A percentile compares a stretch with the other conserved stretches of the same genome.
These are phyloP conservation scores for Myrica gale DNA, from an alignment of 306 rosid genomes.

Conservation along the genomic window DNA sequence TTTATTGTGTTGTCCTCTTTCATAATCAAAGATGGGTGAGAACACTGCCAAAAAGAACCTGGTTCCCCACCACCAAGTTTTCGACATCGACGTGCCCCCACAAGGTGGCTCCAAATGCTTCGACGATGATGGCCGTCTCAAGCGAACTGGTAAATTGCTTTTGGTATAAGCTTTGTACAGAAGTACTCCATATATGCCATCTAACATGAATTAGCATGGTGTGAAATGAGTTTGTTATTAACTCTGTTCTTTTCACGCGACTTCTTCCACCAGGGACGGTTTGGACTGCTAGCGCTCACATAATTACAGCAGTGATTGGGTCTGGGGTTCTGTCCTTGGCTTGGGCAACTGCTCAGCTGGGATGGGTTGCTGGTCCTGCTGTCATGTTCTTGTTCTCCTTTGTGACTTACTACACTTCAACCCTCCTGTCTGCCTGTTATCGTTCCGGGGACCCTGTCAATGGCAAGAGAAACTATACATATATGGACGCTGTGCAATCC, in stretches of 20 bases:
- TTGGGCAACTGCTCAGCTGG: slow-evolving; percentile 88
- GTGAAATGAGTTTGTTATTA: not conserved
- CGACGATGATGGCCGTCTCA: slow-evolving; percentile 87
- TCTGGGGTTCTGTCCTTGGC: slow-evolving; percentile 83
- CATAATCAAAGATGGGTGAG: slow-evolving; percentile 49
- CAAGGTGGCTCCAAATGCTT: slow-evolving; percentile 57
- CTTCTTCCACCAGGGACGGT: slow-evolving; percentile 42
- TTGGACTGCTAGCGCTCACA: slow-evolving; percentile 85
- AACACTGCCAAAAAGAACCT: slow-evolving; percentile 28
- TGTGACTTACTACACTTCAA: slow-evolving; percentile 76
- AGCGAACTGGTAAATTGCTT: slow-evolving; percentile 57
- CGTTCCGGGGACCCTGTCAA: slow-evolving; percentile 61
- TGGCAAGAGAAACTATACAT: slow-evolving; percentile 89
- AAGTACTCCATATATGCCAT: not conserved
- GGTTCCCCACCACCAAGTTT: slow-evolving; percentile 43
- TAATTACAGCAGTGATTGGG: slow-evolving; percentile 84
- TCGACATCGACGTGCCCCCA: slow-evolving; percentile 42
- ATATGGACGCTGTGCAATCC: slow-evolving; percentile 68
- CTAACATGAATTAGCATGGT: not conserved
- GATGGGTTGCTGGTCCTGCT: slow-evolving; percentile 86
- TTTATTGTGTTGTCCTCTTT: slow-evolving; percentile 15
- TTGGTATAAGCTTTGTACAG: no score
- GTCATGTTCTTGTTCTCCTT: slow-evolving; percentile 68
- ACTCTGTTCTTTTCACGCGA: not conserved
- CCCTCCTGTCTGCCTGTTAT: slow-evolving; percentile 70